Evolutionary conservation across 352 stramenopile genomes (phyloP).

Genomic region (Globisporangium yorkense): DNA sequence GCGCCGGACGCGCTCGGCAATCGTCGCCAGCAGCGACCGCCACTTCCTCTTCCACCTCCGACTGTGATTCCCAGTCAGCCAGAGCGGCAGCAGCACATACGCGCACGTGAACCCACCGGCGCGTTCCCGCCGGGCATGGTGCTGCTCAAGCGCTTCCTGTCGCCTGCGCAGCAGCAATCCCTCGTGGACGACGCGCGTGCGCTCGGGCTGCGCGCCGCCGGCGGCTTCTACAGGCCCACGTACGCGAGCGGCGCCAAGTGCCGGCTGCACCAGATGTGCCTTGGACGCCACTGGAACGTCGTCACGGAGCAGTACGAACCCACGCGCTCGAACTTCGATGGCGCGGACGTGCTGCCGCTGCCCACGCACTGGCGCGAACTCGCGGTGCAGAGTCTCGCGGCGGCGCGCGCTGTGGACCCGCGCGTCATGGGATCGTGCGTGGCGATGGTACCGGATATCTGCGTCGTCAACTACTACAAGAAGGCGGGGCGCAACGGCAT

Average conservation of each 20-base stretch:
- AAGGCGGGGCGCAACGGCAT: constrained; percentile 66
- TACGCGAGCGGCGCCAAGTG: constrained; percentile 70
- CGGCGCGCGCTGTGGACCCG: constrained; percentile 28
- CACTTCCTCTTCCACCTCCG: neutral
- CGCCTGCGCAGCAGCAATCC: constrained; percentile 40
- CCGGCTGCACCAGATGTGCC: constrained; percentile 68
- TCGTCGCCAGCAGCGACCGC: neutral
- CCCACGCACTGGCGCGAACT: constrained; percentile 26
- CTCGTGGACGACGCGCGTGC: constrained; percentile 45
- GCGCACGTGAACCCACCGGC: neutral
- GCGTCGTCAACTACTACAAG: constrained; percentile 76
- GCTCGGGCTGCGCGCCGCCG: constrained; percentile 28
- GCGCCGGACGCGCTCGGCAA: constrained; percentile 6
- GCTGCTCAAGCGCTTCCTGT: constrained; percentile 50
- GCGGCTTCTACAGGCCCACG: constrained; percentile 62
- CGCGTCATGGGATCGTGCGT: constrained; percentile 42
- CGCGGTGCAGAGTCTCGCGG: constrained; percentile 29
- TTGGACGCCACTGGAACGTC: constrained; percentile 68
- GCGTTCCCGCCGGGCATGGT: constrained; percentile 57
- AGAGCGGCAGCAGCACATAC: neutral
- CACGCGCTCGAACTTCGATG: constrained; percentile 48
- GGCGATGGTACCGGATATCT: constrained; percentile 49
- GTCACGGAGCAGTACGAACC: constrained; percentile 62
- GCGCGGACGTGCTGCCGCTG: constrained; percentile 26
- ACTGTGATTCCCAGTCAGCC: neutral